These are phyloP conservation scores for Epicoccum sorghinum DNA, from an alignment of 2,329 filamentous ascomycete species.

Conservation along the genomic window DNA sequence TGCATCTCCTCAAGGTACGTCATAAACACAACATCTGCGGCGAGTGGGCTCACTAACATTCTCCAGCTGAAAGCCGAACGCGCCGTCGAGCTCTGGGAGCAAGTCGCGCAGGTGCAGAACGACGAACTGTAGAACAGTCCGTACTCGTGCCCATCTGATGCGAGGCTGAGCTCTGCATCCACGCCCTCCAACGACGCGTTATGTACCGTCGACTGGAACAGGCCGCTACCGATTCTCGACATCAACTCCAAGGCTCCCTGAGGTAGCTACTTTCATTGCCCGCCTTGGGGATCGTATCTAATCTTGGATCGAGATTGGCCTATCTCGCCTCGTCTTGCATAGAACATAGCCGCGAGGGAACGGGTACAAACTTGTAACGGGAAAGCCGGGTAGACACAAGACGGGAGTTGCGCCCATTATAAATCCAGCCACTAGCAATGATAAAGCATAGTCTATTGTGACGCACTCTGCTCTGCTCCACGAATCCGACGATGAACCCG, in stretches of 20 bases:
- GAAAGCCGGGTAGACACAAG: not conserved
- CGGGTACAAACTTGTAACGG: not conserved
- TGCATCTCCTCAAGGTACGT: slow-evolving; percentile 64
- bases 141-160: not conserved
- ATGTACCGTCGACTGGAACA: not conserved
- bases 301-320: too few species aligned
- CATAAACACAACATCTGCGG: not conserved
- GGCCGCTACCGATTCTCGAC: not conserved
- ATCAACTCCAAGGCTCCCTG: not conserved
- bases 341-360: not conserved
- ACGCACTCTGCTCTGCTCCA: not conserved
- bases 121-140: slow-evolving; percentile 27
- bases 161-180: not conserved
- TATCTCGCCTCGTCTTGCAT: slow-evolving; percentile 1
- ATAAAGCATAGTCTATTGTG: slow-evolving; percentile 3
- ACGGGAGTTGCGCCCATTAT: too few species aligned
- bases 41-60: slow-evolving; percentile 12
- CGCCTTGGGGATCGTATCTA: not conserved
- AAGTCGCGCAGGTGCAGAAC: slow-evolving; percentile 30
- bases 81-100: slow-evolving; percentile 33
- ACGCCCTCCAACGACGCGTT: not conserved
- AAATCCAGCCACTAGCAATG: not conserved
- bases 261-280: not conserved
- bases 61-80: slow-evolving; percentile 29
- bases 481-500: too few species aligned